Evolutionary conservation across 1,284 basidiomycete species (phyloP), one percentile per base, ranked within the genome.

Genomic region (Trametes pubescens): DNA sequence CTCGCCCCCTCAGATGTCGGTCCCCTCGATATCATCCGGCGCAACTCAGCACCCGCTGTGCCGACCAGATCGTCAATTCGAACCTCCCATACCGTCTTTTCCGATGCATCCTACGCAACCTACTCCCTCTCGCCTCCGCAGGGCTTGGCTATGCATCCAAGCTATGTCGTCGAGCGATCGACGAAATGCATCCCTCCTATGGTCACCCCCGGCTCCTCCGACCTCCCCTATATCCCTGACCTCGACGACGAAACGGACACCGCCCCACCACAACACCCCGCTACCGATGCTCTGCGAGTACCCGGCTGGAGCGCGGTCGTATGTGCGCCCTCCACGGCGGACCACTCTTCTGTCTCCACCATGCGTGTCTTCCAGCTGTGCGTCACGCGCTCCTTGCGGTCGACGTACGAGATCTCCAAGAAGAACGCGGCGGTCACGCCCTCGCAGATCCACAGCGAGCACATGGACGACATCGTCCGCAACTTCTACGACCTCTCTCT

Each of bases 401-500:
- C 83, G 14, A 75, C 79, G 2, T 65, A 57, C 34, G 51, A 61
- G 47, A 37, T 62, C 46, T 40, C 57, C 9, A 44, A 71, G 80
- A 35, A 68, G 38, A 48, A 48, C 24, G 51, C 57, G 10, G 43
- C 51, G 46, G 22, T 21, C 9, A 47, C 57, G 32, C 21, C 49
- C 1, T 24, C 52, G n/a, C 46, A 60, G 37, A 55, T 58, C 4
- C 80, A 82, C 21, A 69, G 75, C 43, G 73, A 80, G 59, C 80
- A 84, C 14, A 79, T 84, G 61, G 76, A 77, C 32, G 90, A 91
- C 62, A 82, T 92, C 68, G 84, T 86, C n/a, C 79, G 76, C 46
- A 92, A 86, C 70, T 93, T 83, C 71, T 80, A 90, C 70, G 87
- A 90, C 57, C 81, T 93, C 26, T 79, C 85, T 5, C 80, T 91